Base-by-base conservation (phyloP, 1,139 yeast species). In the Taphrina pruni region DNA sequence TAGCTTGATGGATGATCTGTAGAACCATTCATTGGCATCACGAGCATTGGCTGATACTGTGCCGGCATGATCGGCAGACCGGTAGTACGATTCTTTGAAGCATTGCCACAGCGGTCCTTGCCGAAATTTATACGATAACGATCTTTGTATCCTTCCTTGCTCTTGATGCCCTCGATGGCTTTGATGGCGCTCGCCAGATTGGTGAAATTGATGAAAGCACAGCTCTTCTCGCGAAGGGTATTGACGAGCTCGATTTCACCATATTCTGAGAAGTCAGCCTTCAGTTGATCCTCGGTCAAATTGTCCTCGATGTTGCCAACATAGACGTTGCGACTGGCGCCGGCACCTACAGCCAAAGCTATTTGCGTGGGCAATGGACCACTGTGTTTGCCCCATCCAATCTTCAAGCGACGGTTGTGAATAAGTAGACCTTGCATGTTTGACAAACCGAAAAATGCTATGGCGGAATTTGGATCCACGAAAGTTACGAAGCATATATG, bases 161-260 rank as follows among this genome's bases (percentile, higher is more conserved):
- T 81, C 72, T 85, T 86, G 73, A 87, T 85, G 73, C 87, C 86
- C 69, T 86, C 87, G 74, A 93, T 88, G 2, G 97, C 97, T 71
- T 88, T 86, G 74, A 93, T 90, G 6, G 97, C 97, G 75, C 89
- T 88, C 65, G 89, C 85, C 74, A 94, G 90, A 77, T 90, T 89
- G 57, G 95, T 89, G 76, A 91, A 94, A 78, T 94, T 94, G 71
- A 94, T 88, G 79, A 94, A 94, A 3, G 96, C 97, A 81, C 98
- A 93, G 72, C 88, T 88, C 73, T 89, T 91, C 76, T 90, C 96
- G 26, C 83, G 82, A 73, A 94, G 83, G 75, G 88, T 90, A 77
- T 94, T 93, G 76, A 94, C 90, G 79, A 93, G 98, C 79, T 94
- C 99, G 74, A 93, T 89, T 74, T 90, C 97, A 52, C 99, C 99